Evolutionary conservation across 2,329 filamentous ascomycete species (phyloP).

Genomic region (Claviceps sorghi): DNA sequence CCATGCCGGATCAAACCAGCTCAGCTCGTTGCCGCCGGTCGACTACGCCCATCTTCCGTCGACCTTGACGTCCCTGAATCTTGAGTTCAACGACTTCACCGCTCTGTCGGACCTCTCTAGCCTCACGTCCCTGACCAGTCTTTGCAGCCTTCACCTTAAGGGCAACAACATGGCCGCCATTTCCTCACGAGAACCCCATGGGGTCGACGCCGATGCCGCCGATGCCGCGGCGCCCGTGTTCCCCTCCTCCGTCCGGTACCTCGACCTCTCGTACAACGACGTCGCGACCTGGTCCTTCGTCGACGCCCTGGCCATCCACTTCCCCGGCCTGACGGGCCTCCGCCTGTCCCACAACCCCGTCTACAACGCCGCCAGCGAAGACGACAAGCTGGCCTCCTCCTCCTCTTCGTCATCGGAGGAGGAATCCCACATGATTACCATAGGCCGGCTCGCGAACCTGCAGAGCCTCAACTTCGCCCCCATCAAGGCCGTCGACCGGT

Average conservation of each 20-base stretch:
- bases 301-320: slow-evolving; percentile 48
- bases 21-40: slow-evolving; percentile 34
- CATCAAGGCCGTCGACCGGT: slow-evolving; percentile 59
- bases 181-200: slow-evolving; percentile 9
- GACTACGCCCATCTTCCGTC: slow-evolving; percentile 26
- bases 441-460: slow-evolving; percentile 58
- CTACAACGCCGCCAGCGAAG: slow-evolving; percentile 41
- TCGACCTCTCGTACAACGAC: slow-evolving; percentile 62
- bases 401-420: slow-evolving; percentile 48
- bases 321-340: slow-evolving; percentile 61
- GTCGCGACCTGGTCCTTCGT: slow-evolving; percentile 60
- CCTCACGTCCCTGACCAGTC: slow-evolving; percentile 34
- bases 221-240: slow-evolving; percentile 29
- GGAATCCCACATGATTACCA: slow-evolving; percentile 77
- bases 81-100: slow-evolving; percentile 59
- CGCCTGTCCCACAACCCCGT: slow-evolving; percentile 79
- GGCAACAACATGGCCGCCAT: slow-evolving; percentile 52
- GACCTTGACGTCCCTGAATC: slow-evolving; percentile 46
- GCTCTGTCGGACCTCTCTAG: slow-evolving; percentile 41
- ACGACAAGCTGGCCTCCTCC: slow-evolving; percentile 12
- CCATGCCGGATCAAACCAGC: slow-evolving; percentile 41
- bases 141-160: slow-evolving; percentile 56
- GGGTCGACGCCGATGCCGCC: slow-evolving; percentile 19
- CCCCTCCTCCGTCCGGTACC: slow-evolving; percentile 39
- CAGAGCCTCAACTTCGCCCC: slow-evolving; percentile 57